These are phyloP conservation scores for Fusarium luffae DNA, from an alignment of 2,329 filamentous ascomycete genomes.

Conservation along the genomic window DNA sequence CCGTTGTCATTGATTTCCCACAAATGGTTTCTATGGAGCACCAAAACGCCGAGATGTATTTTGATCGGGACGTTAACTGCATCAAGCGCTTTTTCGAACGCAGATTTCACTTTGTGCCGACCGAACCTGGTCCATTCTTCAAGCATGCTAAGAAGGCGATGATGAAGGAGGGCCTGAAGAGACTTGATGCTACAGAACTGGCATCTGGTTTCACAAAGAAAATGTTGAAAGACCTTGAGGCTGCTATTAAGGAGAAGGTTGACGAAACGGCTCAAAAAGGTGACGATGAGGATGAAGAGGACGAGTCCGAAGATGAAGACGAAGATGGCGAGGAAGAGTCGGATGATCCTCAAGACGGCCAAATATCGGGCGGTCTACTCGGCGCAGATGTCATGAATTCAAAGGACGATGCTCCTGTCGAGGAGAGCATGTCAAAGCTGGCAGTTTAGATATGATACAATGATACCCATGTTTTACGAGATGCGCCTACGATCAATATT, in stretches of 20 bases:
- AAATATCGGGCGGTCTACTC: constrained; percentile 35
- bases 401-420: constrained; percentile 32
- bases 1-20: constrained; percentile 95
- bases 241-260: constrained; percentile 85
- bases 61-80: constrained; percentile 94
- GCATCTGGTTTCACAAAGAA: constrained; percentile 97
- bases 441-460: constrained; percentile 40
- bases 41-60: constrained; percentile 94
- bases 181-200: constrained; percentile 88
- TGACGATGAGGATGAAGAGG: constrained; percentile 47
- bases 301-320: constrained; percentile 45
- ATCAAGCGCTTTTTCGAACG: constrained; percentile 94
- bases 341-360: constrained; percentile 34
- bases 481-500: not conserved
- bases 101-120: constrained; percentile 86
- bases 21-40: constrained; percentile 98
- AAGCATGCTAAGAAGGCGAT: constrained; percentile 82
- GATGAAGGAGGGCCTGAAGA: constrained; percentile 70
- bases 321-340: constrained; percentile 43
- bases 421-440: constrained; percentile 47
- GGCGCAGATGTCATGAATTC: constrained; percentile 33
- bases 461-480: constrained; percentile 32
- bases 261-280: constrained; percentile 55
- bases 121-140: constrained; percentile 86
- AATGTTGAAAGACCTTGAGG: constrained; percentile 93